phyloP scores from a whole-genome alignment of 2,329 filamentous ascomycete genomes.

The Fusarium mundagurra region DNA sequence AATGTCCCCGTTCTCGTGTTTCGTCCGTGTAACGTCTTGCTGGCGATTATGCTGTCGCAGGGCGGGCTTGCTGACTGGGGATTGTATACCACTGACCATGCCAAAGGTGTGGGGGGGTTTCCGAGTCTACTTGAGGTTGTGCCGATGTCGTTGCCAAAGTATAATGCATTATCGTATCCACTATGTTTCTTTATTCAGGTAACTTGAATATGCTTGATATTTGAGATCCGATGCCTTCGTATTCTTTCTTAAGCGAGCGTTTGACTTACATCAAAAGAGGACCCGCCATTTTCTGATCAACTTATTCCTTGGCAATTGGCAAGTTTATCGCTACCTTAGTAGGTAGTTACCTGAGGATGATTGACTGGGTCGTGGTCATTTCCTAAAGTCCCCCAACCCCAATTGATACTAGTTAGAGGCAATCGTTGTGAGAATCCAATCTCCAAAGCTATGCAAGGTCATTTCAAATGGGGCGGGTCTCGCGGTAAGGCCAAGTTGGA shows the following conservation, averaged over 20 bases:
- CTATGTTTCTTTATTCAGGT: constrained; percentile 9
- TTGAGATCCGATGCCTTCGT: constrained; percentile 1
- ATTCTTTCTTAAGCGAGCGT: constrained; percentile 1
- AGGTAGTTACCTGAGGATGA: constrained; percentile 1
- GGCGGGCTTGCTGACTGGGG: background rate
- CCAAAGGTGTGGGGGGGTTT: background rate
- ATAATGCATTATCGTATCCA: background rate
- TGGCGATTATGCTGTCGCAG: background rate
- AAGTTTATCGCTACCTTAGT: constrained; percentile 1
- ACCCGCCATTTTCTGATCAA: background rate
- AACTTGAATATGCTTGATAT: background rate
- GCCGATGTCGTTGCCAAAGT: constrained; percentile 1
- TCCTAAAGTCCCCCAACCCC: constrained; percentile 15
- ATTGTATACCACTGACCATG: constrained; percentile 7
- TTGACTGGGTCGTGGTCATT: constrained; percentile 28
- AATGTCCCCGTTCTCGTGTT: constrained; percentile 23
- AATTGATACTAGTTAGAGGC: constrained; percentile 25
- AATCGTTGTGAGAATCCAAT: constrained; percentile 29
- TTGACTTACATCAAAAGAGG: background rate
- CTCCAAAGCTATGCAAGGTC: constrained; percentile 36
- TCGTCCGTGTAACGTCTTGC: constrained; percentile 31
- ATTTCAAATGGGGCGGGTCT: constrained; percentile 40
- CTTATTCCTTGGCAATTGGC: background rate
- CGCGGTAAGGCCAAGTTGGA: constrained; percentile 20
- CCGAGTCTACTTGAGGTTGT: constrained; percentile 2